A percentile compares a stretch with the other conserved stretches of the same genome.
Conservation (phyloP, 108 stramenopile genomes). For the Licmophora abbreviata region DNA sequence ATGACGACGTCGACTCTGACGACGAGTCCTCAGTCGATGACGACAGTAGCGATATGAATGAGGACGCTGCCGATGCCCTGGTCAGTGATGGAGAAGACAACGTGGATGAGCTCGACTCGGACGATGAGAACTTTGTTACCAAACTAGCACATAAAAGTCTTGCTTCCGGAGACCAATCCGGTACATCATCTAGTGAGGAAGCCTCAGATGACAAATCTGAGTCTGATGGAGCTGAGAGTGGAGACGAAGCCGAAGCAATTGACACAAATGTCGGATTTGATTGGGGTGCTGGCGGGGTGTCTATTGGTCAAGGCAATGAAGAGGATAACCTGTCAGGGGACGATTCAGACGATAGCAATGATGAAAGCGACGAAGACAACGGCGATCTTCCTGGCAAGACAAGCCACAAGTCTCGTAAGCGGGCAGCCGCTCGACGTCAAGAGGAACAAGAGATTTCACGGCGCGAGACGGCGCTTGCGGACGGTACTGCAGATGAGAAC, state of each 20-base stretch:
- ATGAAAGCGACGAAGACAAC: slow-evolving; percentile 33
- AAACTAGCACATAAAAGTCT: slow-evolving; percentile 65
- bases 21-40: slow-evolving; percentile 25
- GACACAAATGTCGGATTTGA: slow-evolving; percentile 82
- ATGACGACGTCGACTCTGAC: slow-evolving; percentile 55
- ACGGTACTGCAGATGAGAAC: slow-evolving; percentile 81
- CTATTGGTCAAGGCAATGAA: slow-evolving; percentile 2
- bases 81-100: slow-evolving; percentile 3
- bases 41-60: slow-evolving; percentile 18
- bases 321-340: slow-evolving; percentile 6
- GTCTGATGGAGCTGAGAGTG: slow-evolving; percentile 13
- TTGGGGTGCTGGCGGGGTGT: slow-evolving; percentile 34
- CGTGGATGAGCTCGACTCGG: slow-evolving; percentile 19
- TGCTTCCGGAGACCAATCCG: slow-evolving; percentile 21
- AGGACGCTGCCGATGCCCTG: slow-evolving; percentile 22
- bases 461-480: slow-evolving; percentile 76
- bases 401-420: slow-evolving; percentile 69
- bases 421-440: slow-evolving; percentile 54
- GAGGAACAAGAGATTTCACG: slow-evolving; percentile 73
- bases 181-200: not conserved
- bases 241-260: slow-evolving; percentile 24
- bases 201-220: slow-evolving; percentile 7
- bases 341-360: slow-evolving; percentile 35
- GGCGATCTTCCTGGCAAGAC: slow-evolving; percentile 40
- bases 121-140: slow-evolving; percentile 56